Conservation (phyloP, 2,329 filamentous ascomycete genomes). For the Pseudomassariella vexata region DNA sequence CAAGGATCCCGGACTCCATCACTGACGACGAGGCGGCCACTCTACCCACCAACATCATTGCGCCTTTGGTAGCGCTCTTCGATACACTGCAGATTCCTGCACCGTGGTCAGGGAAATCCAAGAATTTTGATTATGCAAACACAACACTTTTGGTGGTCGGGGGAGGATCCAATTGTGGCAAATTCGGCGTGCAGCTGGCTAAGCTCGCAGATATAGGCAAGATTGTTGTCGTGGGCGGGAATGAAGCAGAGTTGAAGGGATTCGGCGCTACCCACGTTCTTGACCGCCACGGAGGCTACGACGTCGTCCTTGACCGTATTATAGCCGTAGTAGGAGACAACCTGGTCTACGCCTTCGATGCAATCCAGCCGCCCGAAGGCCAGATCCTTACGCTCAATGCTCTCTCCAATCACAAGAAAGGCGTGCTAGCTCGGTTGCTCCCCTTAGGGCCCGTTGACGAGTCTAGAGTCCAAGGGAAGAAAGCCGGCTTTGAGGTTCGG, state of each 20-base stretch:
- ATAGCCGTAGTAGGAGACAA: too few relatives aligned
- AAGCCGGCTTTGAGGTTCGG: slow-evolving; percentile 23
- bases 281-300: too few relatives aligned
- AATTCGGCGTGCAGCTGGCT: too few relatives aligned
- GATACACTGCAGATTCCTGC: slow-evolving; percentile 19
- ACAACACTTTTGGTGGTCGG: background rate
- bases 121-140: slow-evolving; percentile 16
- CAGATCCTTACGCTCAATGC: too few relatives aligned
- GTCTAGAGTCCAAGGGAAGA: slow-evolving; percentile 22
- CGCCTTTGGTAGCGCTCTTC: slow-evolving; percentile 28
- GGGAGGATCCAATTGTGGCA: too few relatives aligned
- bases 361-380: too few relatives aligned
- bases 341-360: too few relatives aligned
- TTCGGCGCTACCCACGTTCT: slow-evolving; percentile 9
- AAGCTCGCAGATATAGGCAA: too few relatives aligned
- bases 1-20: slow-evolving; percentile 26
- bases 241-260: background rate
- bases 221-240: too few relatives aligned
- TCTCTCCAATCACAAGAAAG: slow-evolving; percentile 28
- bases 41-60: slow-evolving; percentile 28
- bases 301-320: too few relatives aligned
- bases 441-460: slow-evolving; percentile 18
- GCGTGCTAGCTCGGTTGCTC: slow-evolving; percentile 23
- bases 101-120: slow-evolving; percentile 15
- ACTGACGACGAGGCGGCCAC: slow-evolving; percentile 29